phyloP scores from a whole-genome alignment of 106 monocot genomes.

The Alisma plantagoaquatica region DNA sequence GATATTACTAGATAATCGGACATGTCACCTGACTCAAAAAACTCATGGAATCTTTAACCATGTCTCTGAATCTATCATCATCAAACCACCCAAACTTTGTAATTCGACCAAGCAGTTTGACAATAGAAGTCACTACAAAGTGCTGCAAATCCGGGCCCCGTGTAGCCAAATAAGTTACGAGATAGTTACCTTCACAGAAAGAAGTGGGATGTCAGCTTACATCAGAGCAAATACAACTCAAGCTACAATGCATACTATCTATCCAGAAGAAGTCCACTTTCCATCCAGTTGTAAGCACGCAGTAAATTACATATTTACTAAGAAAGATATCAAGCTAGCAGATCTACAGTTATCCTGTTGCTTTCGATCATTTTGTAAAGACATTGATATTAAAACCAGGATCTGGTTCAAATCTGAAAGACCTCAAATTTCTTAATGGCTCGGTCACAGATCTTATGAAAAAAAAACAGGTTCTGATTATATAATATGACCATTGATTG shows the following conservation, averaged over 20 bases:
- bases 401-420: no score
- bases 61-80: constrained; percentile 94
- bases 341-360: not conserved
- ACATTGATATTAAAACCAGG: no score
- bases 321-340: not conserved
- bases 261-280: not conserved
- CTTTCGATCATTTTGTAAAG: no score
- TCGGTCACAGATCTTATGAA: no score
- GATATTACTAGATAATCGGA: not conserved
- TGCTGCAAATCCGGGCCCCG: constrained; percentile 83
- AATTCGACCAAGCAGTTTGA: constrained; percentile 89
- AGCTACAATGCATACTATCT: not conserved
- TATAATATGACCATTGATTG: no score
- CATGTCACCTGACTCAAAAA: constrained; percentile 75
- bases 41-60: constrained; percentile 60
- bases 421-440: no score
- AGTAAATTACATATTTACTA: not conserved
- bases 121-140: constrained; percentile 85
- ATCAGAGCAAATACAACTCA: not conserved
- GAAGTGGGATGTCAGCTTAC: constrained; percentile 38
- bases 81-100: constrained; percentile 99
- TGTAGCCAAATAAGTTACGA: constrained; percentile 86
- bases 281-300: not conserved
- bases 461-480: no score
- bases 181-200: constrained; percentile 87